Percentiles rank a stretch among this genome's conserved stretches.
Conservation (phyloP, 148 eudicot species). For the Camellia lanceoleosa region DNA sequence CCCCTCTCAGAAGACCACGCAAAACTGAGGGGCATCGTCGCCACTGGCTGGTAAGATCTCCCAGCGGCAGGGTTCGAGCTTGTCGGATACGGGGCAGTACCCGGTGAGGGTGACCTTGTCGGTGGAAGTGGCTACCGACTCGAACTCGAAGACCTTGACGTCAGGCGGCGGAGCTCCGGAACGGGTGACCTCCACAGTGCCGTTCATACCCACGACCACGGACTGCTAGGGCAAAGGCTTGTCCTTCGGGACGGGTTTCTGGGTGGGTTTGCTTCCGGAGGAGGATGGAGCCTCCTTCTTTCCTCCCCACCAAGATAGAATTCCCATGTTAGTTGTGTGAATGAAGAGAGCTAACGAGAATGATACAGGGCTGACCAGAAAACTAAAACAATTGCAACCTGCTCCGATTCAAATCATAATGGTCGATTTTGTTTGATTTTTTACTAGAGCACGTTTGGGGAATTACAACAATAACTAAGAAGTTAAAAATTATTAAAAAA, state of each 20-base stretch:
- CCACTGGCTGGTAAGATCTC: constrained; percentile 23
- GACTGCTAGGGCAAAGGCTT: neutral
- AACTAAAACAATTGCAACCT: no score
- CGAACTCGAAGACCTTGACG: constrained; percentile 40
- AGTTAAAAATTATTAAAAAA: no score
- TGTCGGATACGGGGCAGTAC: constrained; percentile 89
- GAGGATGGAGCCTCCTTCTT: constrained; percentile 8
- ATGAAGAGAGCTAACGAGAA: no score
- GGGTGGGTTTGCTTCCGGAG: no score
- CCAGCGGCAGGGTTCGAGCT: constrained; percentile 95
- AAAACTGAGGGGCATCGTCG: no score
- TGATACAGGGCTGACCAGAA: no score
- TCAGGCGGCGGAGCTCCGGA: constrained; percentile 30
- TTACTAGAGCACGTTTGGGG: no score
- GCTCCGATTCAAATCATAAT: no score
- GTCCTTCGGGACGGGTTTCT: no score
- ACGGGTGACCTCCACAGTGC: constrained; percentile 57
- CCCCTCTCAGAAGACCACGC: no score
- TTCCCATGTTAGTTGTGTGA: neutral
- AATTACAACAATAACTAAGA: no score
- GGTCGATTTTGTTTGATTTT: no score
- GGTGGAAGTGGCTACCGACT: constrained; percentile 47
- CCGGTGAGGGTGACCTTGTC: constrained; percentile 88
- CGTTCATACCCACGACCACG: constrained; percentile 32
- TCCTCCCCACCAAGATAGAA: constrained; percentile 16